Evolutionary conservation across 148 eudicot species (phyloP).

Genomic region (Silene conica): DNA sequence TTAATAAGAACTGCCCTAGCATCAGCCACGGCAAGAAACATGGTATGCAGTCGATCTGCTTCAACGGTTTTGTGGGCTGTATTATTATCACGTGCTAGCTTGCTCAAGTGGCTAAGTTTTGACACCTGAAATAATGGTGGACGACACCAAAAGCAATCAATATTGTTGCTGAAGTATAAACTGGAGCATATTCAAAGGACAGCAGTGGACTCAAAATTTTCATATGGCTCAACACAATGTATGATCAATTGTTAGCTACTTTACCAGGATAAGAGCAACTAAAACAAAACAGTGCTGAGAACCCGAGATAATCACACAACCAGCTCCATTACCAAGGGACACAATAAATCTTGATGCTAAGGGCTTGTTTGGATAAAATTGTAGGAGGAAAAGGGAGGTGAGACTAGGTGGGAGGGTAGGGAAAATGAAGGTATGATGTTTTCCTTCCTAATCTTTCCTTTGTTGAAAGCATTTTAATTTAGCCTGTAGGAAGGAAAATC

Average conservation of each 20-base stretch:
- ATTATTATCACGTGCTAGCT: conserved; percentile 90
- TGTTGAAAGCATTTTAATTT: too few species aligned
- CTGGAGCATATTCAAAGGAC: neutral
- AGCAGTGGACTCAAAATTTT: neutral
- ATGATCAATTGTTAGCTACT: neutral
- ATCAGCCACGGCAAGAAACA: conserved; percentile 99
- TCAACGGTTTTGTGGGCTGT: conserved; percentile 73
- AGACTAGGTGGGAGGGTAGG: too few species aligned
- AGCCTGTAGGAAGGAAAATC: too few species aligned
- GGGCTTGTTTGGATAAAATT: too few species aligned
- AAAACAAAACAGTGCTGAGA: neutral
- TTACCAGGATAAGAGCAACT: neutral
- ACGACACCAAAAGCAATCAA: conserved; percentile 2
- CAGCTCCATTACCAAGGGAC: too few species aligned
- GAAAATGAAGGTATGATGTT: too few species aligned
- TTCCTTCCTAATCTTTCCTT: too few species aligned
- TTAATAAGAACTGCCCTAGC: conserved; percentile 92
- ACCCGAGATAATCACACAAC: neutral
- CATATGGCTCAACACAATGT: neutral
- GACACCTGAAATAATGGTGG: conserved; percentile 57
- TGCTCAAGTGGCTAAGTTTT: conserved; percentile 85
- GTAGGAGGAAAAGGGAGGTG: too few species aligned
- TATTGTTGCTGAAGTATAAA: neutral
- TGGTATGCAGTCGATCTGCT: conserved; percentile 92
- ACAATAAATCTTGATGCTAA: too few species aligned